These are phyloP conservation scores for Cordyceps tenuipes DNA, from an alignment of 2,329 filamentous ascomycete species.

Conservation along the genomic window DNA sequence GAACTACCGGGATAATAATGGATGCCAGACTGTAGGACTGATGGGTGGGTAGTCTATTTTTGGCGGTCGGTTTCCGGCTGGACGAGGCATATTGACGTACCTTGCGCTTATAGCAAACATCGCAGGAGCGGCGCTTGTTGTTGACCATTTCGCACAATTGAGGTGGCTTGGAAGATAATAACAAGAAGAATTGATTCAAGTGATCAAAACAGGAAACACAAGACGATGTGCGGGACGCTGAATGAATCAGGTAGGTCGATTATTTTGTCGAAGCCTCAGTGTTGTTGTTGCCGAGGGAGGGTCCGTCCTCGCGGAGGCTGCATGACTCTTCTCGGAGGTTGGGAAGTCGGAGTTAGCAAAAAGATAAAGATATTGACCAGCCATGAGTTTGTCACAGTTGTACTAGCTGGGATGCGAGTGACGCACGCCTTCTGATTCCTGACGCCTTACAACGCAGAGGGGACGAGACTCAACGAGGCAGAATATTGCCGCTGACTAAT, in stretches of 20 bases:
- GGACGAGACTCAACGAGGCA: neutral
- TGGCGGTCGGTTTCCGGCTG: neutral
- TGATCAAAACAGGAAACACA: neutral
- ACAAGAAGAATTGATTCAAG: neutral
- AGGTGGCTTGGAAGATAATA: neutral
- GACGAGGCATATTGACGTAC: constrained; percentile 19
- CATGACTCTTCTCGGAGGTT: neutral
- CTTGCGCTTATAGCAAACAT: constrained; percentile 42
- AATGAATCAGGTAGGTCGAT: neutral
- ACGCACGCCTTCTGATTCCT: neutral
- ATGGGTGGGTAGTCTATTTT: neutral
- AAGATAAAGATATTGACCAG: neutral
- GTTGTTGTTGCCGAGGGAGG: neutral
- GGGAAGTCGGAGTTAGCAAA: neutral
- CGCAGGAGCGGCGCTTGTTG: constrained; percentile 29
- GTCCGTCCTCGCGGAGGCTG: neutral
- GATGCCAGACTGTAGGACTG: neutral
- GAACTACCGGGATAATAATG: neutral
- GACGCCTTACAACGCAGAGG: neutral
- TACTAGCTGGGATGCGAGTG: neutral
- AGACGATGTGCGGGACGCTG: neutral
- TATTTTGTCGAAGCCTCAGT: neutral
- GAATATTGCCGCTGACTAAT: constrained; percentile 5
- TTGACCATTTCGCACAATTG: constrained; percentile 1
- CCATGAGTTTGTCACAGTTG: neutral